A percentile compares a stretch with the other conserved stretches of the same genome.
Evolutionary conservation across 1,139 yeast genomes (phyloP).

Genomic region (Nakaseomyces bracarensis): DNA sequence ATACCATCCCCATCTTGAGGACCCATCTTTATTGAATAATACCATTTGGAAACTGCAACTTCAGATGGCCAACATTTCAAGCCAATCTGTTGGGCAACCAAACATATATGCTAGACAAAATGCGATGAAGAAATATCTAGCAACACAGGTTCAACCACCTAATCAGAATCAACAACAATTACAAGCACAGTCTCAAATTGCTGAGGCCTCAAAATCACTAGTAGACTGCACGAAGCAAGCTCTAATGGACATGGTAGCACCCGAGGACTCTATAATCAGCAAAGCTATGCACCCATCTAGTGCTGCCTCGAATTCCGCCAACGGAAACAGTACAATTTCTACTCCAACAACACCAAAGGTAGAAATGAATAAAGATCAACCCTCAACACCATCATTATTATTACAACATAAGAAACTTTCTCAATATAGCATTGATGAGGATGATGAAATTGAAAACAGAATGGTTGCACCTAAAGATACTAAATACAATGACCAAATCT

Average conservation of each 20-base stretch:
- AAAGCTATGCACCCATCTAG: not conserved
- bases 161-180: constrained; percentile 9
- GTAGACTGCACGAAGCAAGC: constrained; percentile 32
- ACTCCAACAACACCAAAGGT: constrained; percentile 31
- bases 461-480: constrained; percentile 62
- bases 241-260: constrained; percentile 28
- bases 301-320: constrained; percentile 9
- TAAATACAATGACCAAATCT: constrained; percentile 55
- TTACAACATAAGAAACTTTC: constrained; percentile 56
- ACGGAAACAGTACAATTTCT: constrained; percentile 14
- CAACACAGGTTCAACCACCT: constrained; percentile 41
- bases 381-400: constrained; percentile 32
- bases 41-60: constrained; percentile 83
- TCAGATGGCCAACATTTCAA: constrained; percentile 69
- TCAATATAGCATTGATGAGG: constrained; percentile 58
- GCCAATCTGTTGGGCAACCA: constrained; percentile 57
- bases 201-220: constrained; percentile 30
- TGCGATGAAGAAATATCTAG: constrained; percentile 49
- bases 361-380: constrained; percentile 24
- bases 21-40: constrained; percentile 39
- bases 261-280: not conserved
- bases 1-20: constrained; percentile 41
- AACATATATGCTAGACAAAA: constrained; percentile 91
- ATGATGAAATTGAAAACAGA: constrained; percentile 47
- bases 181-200: constrained; percentile 14